phyloP scores from a whole-genome alignment of 2,329 filamentous ascomycete genomes.

The Didymella keratinophila region DNA sequence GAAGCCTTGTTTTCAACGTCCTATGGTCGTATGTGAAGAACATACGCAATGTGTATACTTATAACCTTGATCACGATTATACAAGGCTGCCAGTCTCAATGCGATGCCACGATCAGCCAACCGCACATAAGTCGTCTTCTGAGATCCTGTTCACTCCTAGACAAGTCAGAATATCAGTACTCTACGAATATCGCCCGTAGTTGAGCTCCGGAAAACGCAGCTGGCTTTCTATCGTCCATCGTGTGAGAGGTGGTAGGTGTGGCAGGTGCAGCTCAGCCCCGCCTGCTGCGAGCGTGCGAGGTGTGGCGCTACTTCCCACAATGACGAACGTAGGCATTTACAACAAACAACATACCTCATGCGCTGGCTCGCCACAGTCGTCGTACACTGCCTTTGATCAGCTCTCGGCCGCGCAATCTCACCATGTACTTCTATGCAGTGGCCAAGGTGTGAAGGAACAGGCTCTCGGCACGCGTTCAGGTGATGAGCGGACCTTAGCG shows the following conservation, averaged over 20 bases:
- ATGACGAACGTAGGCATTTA: not conserved
- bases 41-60: not conserved
- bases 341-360: not conserved
- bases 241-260: not conserved
- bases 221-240: not conserved
- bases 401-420: not conserved
- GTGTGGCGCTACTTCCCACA: not conserved
- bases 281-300: not conserved
- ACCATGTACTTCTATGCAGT: not conserved
- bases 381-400: not conserved
- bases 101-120: too few species aligned
- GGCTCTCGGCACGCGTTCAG: slow-evolving; percentile 20
- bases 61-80: too few species aligned
- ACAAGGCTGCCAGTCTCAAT: too few species aligned
- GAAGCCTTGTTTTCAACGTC: not conserved
- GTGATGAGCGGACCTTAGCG: slow-evolving; percentile 15
- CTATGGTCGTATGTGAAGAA: not conserved
- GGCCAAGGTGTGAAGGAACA: slow-evolving; percentile 8
- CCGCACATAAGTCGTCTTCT: too few species aligned
- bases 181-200: too few species aligned
- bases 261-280: not conserved
- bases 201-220: not conserved
- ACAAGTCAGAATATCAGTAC: too few species aligned
- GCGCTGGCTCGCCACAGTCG: slow-evolving; percentile 9
- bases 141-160: too few species aligned